Base-by-base conservation (phyloP, 345 rosid species). In the Lumnitzera littorea region DNA sequence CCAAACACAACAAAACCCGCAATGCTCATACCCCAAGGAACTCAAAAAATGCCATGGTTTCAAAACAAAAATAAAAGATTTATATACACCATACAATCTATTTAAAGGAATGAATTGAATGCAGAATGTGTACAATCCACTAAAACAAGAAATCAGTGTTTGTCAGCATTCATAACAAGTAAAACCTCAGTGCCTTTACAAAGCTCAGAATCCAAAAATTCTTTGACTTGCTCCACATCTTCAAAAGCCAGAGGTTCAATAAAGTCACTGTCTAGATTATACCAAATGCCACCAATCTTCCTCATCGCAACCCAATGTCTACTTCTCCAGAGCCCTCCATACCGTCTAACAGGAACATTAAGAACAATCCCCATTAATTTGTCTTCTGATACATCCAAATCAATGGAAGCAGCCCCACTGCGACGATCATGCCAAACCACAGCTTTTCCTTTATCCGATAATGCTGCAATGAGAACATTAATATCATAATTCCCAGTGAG, bases 291-390 rank as follows among this genome's bases (percentile, higher is more conserved):
- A 62, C 66, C 75, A 62, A 86, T 84, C 71, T 78, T 80, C 60
- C 88, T 85, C 78, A 91, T 5, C 8, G 91, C 72, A 59, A 86
- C 74, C 99, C 99, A 88, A 75, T 87, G 97, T 71, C 99, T 83
- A 62, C 88, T 54, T 74, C 73, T 85, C 94, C 99, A 91, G 36
- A 91, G 72, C 67, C 96, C 96, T 16, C 79, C 89, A 52, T 80
- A 83, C 60, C 89, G 60, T 58, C 73, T 82, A 15, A 88, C 85
- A 0, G 84, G 87, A 68, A 86, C 74, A 76, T 95, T 88, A 62
- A 88, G 72, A 69, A 86, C 87, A 29, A 86, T 82, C 12, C 97
- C 95, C 82, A 86, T 83, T 62, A 86, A 59, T 54, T 50, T 56
- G 12, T 50, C 78, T 15, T 71, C 69, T 36, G 62, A 11, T 0